These are phyloP conservation scores for Epichloe coenophiala DNA, from an alignment of 2,329 filamentous ascomycete species.

Conservation along the genomic window DNA sequence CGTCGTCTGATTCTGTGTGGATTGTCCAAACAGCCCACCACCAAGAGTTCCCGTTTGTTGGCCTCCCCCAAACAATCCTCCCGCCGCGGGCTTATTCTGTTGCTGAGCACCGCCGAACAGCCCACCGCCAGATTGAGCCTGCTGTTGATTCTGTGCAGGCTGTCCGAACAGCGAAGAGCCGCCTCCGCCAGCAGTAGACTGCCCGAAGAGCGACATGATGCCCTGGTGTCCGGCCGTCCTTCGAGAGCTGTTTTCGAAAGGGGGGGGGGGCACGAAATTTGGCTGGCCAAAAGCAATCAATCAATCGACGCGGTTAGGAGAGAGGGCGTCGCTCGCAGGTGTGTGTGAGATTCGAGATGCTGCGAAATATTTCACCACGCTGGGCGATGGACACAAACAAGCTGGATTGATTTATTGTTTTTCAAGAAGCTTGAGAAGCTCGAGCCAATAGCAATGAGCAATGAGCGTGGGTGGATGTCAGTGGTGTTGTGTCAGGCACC, in stretches of 20 bases:
- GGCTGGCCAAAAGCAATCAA: neutral
- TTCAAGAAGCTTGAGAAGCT: constrained; percentile 14
- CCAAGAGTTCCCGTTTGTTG: constrained; percentile 4
- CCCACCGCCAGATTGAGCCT: constrained; percentile 7
- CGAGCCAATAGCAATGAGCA: constrained; percentile 18
- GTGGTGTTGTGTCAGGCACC: neutral
- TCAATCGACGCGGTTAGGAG: neutral
- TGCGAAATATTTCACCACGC: neutral
- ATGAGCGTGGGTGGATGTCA: neutral
- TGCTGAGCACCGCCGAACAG: constrained; percentile 5
- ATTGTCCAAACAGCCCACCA: constrained; percentile 6
- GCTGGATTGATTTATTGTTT: neutral
- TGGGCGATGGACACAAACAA: too few relatives aligned
- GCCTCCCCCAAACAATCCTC: constrained; percentile 4
- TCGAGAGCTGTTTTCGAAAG: neutral
- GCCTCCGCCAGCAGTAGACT: constrained; percentile 12
- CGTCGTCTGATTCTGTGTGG: constrained; percentile 1
- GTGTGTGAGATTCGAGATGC: neutral
- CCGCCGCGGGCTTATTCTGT: constrained; percentile 4
- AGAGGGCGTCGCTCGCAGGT: neutral
- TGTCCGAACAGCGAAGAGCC: constrained; percentile 17
- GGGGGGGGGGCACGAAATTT: too few relatives aligned
- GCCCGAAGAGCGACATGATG: constrained; percentile 23
- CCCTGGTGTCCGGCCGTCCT: neutral
- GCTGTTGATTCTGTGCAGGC: neutral